Conservation (phyloP, 768 basidiomycete species). For the Dioszegia aurantiaca region DNA sequence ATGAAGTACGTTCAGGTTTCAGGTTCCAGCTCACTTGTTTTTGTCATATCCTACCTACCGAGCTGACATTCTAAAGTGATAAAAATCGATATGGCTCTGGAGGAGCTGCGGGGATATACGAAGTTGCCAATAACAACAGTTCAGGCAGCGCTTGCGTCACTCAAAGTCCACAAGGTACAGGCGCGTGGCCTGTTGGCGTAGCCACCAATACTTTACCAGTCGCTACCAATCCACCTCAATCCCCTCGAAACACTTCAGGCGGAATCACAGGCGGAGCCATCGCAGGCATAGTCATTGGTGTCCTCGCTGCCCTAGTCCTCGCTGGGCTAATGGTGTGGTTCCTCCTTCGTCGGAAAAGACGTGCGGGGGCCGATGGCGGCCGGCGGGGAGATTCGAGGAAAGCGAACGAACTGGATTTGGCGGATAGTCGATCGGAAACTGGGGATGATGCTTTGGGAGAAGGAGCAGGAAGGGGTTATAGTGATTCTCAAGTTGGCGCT, state of each 20-base stretch:
- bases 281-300: conserved; percentile 40
- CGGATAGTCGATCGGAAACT: conserved; percentile 1
- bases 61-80: conserved; percentile 13
- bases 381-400: conserved; percentile 9
- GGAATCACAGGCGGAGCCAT: conserved; percentile 29
- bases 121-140: conserved; percentile 23
- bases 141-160: conserved; percentile 17
- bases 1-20: conserved; percentile 50
- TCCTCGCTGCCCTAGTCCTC: conserved; percentile 21
- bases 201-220: conserved; percentile 28
- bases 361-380: conserved; percentile 11
- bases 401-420: conserved; percentile 11
- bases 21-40: no score
- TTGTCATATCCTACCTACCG: no score
- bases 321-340: conserved; percentile 21
- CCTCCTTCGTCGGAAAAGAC: conserved; percentile 21
- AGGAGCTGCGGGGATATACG: conserved; percentile 36
- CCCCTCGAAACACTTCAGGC: background rate
- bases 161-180: conserved; percentile 15
- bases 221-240: conserved; percentile 22
- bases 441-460: background rate
- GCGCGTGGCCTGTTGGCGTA: conserved; percentile 32
- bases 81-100: conserved; percentile 34
- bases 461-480: background rate
- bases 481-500: conserved; percentile 3